Percentiles rank a stretch among this genome's conserved stretches.
Evolutionary conservation across 139 green algal species (phyloP).

Genomic region (Pleodorina starrii): DNA sequence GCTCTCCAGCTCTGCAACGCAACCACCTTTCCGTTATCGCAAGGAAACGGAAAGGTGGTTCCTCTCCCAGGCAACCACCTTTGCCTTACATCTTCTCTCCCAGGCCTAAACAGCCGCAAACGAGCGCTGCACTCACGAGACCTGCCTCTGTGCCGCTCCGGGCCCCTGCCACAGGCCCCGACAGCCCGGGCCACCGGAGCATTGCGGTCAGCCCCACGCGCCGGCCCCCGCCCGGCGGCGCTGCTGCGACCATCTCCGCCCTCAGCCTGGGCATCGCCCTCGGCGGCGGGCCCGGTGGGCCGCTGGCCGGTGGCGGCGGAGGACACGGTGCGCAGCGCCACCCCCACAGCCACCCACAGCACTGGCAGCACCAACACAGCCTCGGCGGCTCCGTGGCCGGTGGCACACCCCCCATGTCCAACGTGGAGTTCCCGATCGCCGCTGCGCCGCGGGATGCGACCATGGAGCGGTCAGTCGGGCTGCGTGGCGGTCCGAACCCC

Average conservation of each 20-base stretch:
- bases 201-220: conserved; percentile 18
- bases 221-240: background rate
- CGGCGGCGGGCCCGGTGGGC: background rate
- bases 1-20: too few relatives aligned
- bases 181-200: conserved; percentile 40
- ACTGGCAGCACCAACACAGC: background rate
- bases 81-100: too few relatives aligned
- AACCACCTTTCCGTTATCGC: too few relatives aligned
- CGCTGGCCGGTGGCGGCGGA: background rate
- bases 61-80: too few relatives aligned
- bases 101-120: too few relatives aligned
- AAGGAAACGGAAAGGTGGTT: too few relatives aligned
- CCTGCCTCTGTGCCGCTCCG: background rate
- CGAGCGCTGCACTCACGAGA: too few relatives aligned
- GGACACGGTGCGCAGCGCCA: background rate
- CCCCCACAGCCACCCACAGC: background rate
- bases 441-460: conserved; percentile 20
- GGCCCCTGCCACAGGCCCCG: background rate
- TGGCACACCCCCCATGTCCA: conserved; percentile 11
- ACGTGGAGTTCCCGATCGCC: conserved; percentile 35
- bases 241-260: conserved; percentile 14
- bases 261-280: conserved; percentile 36
- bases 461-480: background rate
- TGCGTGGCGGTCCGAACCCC: too few relatives aligned
- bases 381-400: background rate